phyloP scores from a whole-genome alignment of 345 rosid species.

The Geranium brycei region DNA sequence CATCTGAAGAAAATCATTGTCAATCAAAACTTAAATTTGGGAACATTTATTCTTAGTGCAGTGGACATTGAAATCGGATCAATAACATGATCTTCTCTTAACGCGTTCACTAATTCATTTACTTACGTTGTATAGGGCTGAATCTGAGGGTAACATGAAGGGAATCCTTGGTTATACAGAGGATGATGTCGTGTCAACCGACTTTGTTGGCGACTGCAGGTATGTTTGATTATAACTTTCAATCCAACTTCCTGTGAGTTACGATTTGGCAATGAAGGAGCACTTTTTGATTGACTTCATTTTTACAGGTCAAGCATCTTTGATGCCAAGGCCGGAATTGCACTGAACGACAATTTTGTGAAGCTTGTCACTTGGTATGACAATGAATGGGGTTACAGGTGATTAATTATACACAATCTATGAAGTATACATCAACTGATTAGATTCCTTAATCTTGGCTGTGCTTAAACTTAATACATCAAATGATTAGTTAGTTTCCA shows the following conservation, averaged over 20 bases:
- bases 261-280: background rate
- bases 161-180: slow-evolving; percentile 60
- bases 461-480: too few relatives aligned
- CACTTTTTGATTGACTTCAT: background rate
- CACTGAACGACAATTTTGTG: slow-evolving; percentile 26
- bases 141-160: slow-evolving; percentile 39
- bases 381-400: slow-evolving; percentile 53
- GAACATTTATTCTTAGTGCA: too few relatives aligned
- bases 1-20: too few relatives aligned
- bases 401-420: background rate
- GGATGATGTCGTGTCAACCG: slow-evolving; percentile 49
- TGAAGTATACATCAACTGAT: background rate
- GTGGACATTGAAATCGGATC: too few relatives aligned
- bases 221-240: slow-evolving; percentile 1
- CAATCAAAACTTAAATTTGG: too few relatives aligned
- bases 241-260: background rate
- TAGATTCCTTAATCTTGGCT: background rate
- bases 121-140: slow-evolving; percentile 25
- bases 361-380: slow-evolving; percentile 48
- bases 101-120: too few relatives aligned
- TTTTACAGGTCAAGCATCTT: slow-evolving; percentile 42
- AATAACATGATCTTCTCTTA: too few relatives aligned
- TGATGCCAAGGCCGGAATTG: slow-evolving; percentile 47
- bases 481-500: too few relatives aligned
- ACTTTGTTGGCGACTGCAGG: slow-evolving; percentile 57